Percentiles rank a stretch among this genome's conserved stretches.
Evolutionary conservation across 345 rosid species (phyloP).

Genomic region (Citrus sinensis): DNA sequence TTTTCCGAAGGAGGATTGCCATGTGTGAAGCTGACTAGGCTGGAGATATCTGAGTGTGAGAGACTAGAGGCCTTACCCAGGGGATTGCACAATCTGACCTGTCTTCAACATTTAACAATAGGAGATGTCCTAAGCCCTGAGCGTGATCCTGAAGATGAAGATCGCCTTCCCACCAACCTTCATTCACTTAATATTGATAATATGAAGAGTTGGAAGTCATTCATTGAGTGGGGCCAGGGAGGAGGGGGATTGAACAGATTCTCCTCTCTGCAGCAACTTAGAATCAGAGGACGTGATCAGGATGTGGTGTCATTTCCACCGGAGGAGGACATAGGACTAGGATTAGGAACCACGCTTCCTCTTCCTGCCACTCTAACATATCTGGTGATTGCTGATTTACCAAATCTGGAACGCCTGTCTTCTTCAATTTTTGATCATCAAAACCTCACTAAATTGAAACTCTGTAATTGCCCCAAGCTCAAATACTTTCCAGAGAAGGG

Average conservation of each 20-base stretch:
- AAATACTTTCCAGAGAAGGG: background rate
- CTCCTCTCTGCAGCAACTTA: background rate
- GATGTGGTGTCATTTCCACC: constrained; percentile 18
- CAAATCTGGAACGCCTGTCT: constrained; percentile 12
- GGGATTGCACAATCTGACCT: background rate
- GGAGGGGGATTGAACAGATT: constrained; percentile 28
- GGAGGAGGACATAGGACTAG: background rate
- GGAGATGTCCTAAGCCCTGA: background rate
- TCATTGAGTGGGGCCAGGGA: constrained; percentile 17
- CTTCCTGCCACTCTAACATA: constrained; percentile 5
- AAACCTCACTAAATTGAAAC: constrained; percentile 13
- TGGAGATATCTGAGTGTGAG: background rate
- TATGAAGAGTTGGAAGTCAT: background rate
- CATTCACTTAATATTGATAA: background rate
- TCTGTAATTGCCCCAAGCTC: constrained; percentile 16
- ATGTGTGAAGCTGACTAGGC: background rate
- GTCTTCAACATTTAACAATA: background rate
- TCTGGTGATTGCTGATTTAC: constrained; percentile 7
- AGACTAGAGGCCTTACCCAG: constrained; percentile 5
- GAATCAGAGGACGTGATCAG: background rate
- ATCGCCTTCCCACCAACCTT: constrained; percentile 10
- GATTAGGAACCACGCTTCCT: background rate
- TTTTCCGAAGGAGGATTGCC: constrained; percentile 3
- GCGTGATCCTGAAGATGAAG: background rate
- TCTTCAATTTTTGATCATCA: background rate